These are phyloP conservation scores for Colletotrichum sidae DNA, from an alignment of 2,329 filamentous ascomycete species.

Conservation along the genomic window DNA sequence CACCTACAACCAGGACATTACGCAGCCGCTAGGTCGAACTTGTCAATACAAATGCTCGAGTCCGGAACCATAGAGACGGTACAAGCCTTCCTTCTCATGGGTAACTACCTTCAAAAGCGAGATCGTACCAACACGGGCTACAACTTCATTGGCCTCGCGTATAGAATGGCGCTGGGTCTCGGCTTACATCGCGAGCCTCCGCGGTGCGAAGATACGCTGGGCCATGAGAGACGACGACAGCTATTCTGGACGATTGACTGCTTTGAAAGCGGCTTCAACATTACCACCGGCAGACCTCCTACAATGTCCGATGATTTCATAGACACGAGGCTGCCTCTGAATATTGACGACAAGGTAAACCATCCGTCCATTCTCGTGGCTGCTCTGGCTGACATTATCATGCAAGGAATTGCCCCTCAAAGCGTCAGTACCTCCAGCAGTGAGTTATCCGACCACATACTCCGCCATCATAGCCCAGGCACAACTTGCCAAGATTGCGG, in stretches of 20 bases:
- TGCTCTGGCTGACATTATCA: neutral
- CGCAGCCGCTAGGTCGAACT: constrained; percentile 45
- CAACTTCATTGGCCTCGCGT: constrained; percentile 63
- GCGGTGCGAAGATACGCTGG: constrained; percentile 46
- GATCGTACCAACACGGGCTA: constrained; percentile 64
- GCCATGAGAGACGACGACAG: constrained; percentile 49
- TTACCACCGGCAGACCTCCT: constrained; percentile 59
- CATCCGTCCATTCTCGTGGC: neutral
- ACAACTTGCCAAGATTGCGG: constrained; percentile 53
- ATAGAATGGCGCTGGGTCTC: constrained; percentile 61
- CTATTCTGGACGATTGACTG: constrained; percentile 54
- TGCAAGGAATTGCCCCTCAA: constrained; percentile 24
- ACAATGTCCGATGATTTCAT: constrained; percentile 54
- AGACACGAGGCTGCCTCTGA: constrained; percentile 55
- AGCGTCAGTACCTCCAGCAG: constrained; percentile 37
- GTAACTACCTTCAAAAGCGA: constrained; percentile 63
- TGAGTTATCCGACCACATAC: constrained; percentile 51
- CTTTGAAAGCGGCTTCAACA: constrained; percentile 60
- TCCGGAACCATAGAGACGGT: constrained; percentile 58
- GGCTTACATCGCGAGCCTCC: constrained; percentile 61
- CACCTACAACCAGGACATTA: constrained; percentile 40
- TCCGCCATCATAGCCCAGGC: constrained; percentile 55
- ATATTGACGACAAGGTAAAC: constrained; percentile 55
- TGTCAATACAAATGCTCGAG: constrained; percentile 57
- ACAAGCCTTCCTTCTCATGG: constrained; percentile 56